Base-by-base conservation (phyloP, 805 yeast species). In the Cyberlindnera lachancei region DNA sequence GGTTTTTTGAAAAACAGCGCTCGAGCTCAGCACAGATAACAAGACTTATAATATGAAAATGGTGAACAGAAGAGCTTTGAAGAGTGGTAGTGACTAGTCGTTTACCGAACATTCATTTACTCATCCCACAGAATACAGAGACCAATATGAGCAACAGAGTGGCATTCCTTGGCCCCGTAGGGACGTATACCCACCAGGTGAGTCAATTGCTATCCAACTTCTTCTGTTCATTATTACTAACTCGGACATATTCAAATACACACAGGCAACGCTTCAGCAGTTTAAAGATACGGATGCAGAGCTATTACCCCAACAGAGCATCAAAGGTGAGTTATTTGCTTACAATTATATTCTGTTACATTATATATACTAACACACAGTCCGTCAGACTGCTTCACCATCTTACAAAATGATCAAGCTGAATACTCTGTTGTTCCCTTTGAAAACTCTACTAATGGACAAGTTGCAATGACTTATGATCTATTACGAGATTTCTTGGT, bases 371-470 rank as follows among this genome's bases (percentile, higher is more conserved):
- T 13, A 17, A 17, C 12, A 18, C 18, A n/a, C 8, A 25, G 14
- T 12, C 7, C 7, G 5, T 9, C 16, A 29, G 75, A 73, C 16
- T 90, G 96, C 51, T 82, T 90, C 29, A 53, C 62, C 1, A 58
- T 80, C 8, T 55, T 66, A 21, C 44, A 55, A 4, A 58, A 63
- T 9, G 58, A 58, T 14, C 44, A 47, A 4, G 76, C 75, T n/a
- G 78, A 76, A 33, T 77, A 63, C 49, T 78, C 90, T 0, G 80
- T 87, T 9, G 81, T 92, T 3, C 98, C 98, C 2, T 73, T 85
- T 45, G 96, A 90, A 48, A 90, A 90, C 59, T 87, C 96, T 4
- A 81, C 96, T 2, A 92, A 90, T 55, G 98, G 98, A 0, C 88
- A 81, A 44, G 98, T 92, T 6, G 82, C 79, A 2, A 73, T 79